These are phyloP conservation scores for Allium fistulosum DNA, from an alignment of 106 monocot genomes.

Conservation along the genomic window DNA sequence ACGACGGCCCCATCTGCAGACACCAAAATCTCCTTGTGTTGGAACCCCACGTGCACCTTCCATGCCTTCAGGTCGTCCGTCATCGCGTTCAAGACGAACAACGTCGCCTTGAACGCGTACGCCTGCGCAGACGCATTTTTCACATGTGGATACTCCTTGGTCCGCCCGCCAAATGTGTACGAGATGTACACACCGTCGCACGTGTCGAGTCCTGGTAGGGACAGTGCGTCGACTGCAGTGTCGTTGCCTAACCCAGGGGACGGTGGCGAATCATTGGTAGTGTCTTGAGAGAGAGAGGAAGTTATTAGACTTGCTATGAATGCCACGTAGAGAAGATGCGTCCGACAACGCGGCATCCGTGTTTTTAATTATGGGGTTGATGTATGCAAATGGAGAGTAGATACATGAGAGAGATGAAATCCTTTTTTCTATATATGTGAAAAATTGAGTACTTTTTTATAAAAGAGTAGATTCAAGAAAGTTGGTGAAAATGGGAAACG, in stretches of 20 bases:
- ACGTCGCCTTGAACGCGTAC: slow-evolving; percentile 72
- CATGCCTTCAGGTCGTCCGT: slow-evolving; percentile 58
- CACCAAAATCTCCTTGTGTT: slow-evolving; percentile 84
- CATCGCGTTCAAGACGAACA: slow-evolving; percentile 72
- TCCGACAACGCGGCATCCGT: slow-evolving; percentile 5
- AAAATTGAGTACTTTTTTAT: too few relatives aligned
- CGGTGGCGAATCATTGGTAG: neutral
- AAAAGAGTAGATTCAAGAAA: too few relatives aligned
- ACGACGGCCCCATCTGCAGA: slow-evolving; percentile 65
- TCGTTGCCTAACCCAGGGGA: neutral
- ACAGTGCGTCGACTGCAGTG: neutral
- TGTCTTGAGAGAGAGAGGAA: neutral
- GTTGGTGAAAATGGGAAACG: too few relatives aligned
- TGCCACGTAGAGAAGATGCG: slow-evolving; percentile 7
- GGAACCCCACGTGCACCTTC: slow-evolving; percentile 85
- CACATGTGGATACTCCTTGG: slow-evolving; percentile 61
- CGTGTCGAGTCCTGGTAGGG: slow-evolving; percentile 31
- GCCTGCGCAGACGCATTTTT: slow-evolving; percentile 91
- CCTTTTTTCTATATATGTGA: neutral
- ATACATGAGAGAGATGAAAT: neutral
- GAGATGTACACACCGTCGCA: slow-evolving; percentile 61
- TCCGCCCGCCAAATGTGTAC: slow-evolving; percentile 44
- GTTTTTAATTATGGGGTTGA: neutral
- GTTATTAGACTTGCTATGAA: slow-evolving; percentile 1
- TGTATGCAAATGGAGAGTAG: neutral